Evolutionary conservation across 768 basidiomycete genomes (phyloP), one percentile per base, ranked within the genome.

Genomic region (Megacollybia marginata): DNA sequence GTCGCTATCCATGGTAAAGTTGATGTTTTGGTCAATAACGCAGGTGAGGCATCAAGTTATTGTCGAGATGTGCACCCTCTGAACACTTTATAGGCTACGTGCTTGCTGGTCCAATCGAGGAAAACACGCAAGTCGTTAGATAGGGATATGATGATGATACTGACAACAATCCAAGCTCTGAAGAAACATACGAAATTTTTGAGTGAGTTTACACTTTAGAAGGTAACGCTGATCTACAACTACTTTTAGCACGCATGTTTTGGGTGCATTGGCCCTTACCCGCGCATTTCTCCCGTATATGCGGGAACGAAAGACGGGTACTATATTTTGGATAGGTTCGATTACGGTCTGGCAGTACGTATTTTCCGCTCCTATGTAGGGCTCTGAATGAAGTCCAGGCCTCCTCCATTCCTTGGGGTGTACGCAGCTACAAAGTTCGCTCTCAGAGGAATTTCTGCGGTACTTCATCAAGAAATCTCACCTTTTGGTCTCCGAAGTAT

Each of bases 221-320:
- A 19, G 15, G 15, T 13, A 7, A 19, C 23, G 44, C 33, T 28
- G 28, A 47, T 32, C 32, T 2, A 11, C 11, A 11, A 5, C n/a
- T 13, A 44, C 49, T 44, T n/a, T 57, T 54, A 72, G 72, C 48
- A 71, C 69, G 1, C 75, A 75, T 54, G 65, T 76, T 1, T 73
- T 76, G 56, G 74, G 73, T 5, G 67, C 63, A 0, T 51, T 74
- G 6, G 72, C 74, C 50, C 68, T 75, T n/a, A 57, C 66, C 7
- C 60, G 72, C 16, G 74, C 75, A 0, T 69, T 76, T 58, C 63
- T 77, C 8, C 74, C 76, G 1, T 70, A 71, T 57, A 70, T 78
- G 71, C 63, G 76, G 11, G 62, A 65, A 47, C 61, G 65, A 19
- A 67, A 64, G 51, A 57, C 64, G 0, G 76, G 76, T 2, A 73